phyloP scores from a whole-genome alignment of 805 yeast species.

The Yamadazyma olivae region DNA sequence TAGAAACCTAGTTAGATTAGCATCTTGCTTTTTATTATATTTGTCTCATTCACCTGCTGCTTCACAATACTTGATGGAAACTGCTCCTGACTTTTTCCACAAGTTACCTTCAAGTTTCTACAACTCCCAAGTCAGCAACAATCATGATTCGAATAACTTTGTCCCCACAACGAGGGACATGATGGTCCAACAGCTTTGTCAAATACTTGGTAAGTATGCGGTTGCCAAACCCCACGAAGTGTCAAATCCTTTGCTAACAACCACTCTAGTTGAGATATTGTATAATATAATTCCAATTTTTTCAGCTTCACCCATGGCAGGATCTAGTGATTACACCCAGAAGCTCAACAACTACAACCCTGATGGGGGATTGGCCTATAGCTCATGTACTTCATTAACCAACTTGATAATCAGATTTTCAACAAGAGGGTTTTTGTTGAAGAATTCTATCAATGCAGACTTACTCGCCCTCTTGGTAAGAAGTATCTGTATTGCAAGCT shows the following conservation, averaged over 20 bases:
- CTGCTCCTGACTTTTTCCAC: constrained; percentile 44
- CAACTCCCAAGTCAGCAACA: constrained; percentile 1
- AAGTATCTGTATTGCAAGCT: constrained; percentile 49
- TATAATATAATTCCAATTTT: constrained; percentile 52
- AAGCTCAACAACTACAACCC: constrained; percentile 30
- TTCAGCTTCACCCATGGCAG: constrained; percentile 20
- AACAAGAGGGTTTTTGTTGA: constrained; percentile 29
- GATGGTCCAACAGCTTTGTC: constrained; percentile 50
- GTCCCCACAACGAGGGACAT: constrained; percentile 72
- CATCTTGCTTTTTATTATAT: constrained; percentile 51
- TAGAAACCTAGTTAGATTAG: constrained; percentile 45
- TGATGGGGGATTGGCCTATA: constrained; percentile 47
- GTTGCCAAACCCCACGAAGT: constrained; percentile 17
- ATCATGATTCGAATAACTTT: constrained; percentile 21
- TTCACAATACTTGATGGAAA: constrained; percentile 39
- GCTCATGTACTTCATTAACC: constrained; percentile 44
- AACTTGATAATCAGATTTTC: constrained; percentile 43
- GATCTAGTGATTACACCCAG: constrained; percentile 18
- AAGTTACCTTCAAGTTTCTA: constrained; percentile 50
- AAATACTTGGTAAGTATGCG: constrained; percentile 25
- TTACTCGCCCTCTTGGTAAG: constrained; percentile 57
- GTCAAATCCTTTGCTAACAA: constrained; percentile 27
- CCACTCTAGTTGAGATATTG: constrained; percentile 54
- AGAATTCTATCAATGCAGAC: constrained; percentile 48
- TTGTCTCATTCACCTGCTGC: constrained; percentile 42